Conservation (phyloP, 2,329 filamentous ascomycete species). For the Colletotrichum acutatum region DNA sequence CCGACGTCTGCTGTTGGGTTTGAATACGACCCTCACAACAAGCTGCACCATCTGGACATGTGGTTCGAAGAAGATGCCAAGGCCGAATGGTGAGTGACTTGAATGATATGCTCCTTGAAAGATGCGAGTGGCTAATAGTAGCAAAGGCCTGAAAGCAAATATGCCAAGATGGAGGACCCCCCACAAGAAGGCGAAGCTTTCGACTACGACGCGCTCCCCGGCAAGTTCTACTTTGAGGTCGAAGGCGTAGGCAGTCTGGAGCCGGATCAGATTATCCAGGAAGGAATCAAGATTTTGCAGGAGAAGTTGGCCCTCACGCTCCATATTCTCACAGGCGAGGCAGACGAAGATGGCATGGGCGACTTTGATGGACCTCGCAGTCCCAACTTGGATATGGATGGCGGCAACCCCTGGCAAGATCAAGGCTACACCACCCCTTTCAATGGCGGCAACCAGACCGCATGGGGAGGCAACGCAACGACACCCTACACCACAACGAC, state of each 20-base stretch:
- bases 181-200: constrained; percentile 86
- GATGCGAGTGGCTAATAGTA: constrained; percentile 38
- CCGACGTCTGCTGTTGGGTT: constrained; percentile 93
- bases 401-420: constrained; percentile 66
- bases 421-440: constrained; percentile 79
- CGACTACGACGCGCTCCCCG: constrained; percentile 88
- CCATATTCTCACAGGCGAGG: constrained; percentile 65
- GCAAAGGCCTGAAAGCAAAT: constrained; percentile 81
- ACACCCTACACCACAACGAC: constrained; percentile 56
- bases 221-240: constrained; percentile 91
- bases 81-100: constrained; percentile 79
- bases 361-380: constrained; percentile 74
- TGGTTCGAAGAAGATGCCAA: constrained; percentile 92
- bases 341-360: constrained; percentile 67
- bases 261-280: constrained; percentile 88
- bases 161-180: constrained; percentile 82
- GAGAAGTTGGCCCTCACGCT: constrained; percentile 89
- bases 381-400: constrained; percentile 71
- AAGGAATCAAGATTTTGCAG: constrained; percentile 89
- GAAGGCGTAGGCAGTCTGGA: constrained; percentile 90
- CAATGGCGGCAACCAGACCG: constrained; percentile 65
- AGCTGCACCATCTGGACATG: constrained; percentile 88
- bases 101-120: neutral
- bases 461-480: constrained; percentile 71
- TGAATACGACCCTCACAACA: constrained; percentile 98